Evolutionary conservation across 2,329 filamentous ascomycete species (phyloP), one percentile per base, ranked within the genome.

Genomic region (Fusarium continuum): DNA sequence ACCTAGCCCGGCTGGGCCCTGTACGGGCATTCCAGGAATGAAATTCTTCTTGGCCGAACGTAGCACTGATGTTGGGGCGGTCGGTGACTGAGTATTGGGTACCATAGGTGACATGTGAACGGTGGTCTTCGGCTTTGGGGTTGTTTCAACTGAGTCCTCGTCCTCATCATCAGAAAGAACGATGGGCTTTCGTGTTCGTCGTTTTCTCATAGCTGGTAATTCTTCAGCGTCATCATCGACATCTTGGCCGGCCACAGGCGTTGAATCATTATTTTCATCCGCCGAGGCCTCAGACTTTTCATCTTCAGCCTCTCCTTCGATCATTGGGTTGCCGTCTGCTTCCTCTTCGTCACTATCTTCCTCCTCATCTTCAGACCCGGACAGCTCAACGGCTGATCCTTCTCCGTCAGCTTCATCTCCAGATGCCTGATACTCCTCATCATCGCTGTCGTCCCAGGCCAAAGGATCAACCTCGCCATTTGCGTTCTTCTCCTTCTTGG

Each of bases 31-130:
- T 2, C 88, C 88, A 4, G 89, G 90, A 55, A 92, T 90, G 67
- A 90, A 89, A 0, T 80, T 84, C 76, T 90, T 91, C 56, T 84
- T 88, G 3, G 87, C 87, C 5, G 88, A 90, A 34, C 88, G 85
- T n/a, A 90, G 74, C 3, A 89, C 85, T 0, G 88, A 90, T 14
- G 82, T 85, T 4, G 88, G 88, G 11, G 79, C 78, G n/a, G 76
- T 79, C 4, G 83, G 84, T 16, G 85, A 87, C 8, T 75, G 72
- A 4, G 77, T 77, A 31, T 75, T 77, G n/a, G 74, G 72, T 6
- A 73, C 72, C 2, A 73, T 75, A 2, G 82, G 81, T 0, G 82
- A 84, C 20, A 75, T 77, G 34, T 76, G 70, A 2, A 74, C 68
- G 1, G 61, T 70, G 2, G 67, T 65, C 69, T 83, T 85, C 11